Conservation (phyloP, 805 yeast genomes). For the Kuraishia borneana region DNA sequence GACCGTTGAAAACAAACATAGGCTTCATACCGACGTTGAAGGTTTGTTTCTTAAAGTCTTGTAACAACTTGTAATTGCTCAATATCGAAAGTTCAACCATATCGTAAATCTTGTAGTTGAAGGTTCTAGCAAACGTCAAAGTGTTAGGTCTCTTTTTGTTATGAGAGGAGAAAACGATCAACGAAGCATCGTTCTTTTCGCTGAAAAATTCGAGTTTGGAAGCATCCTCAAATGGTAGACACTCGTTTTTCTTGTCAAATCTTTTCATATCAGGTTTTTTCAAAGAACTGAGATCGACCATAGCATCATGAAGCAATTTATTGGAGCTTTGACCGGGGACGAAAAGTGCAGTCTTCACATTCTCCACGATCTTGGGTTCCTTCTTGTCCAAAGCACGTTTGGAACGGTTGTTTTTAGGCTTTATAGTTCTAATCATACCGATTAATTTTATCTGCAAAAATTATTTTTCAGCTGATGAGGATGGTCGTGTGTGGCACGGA, state of each 20-base stretch:
- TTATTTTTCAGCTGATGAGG: no score
- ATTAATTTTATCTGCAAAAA: not conserved
- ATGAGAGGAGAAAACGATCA: conserved; percentile 66
- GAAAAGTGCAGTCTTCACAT: conserved; percentile 81
- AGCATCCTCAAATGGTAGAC: conserved; percentile 89
- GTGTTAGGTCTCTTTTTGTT: conserved; percentile 92
- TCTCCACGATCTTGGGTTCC: conserved; percentile 83
- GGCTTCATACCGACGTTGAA: conserved; percentile 89
- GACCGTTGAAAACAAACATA: conserved; percentile 87
- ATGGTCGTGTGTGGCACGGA: conserved; percentile 3
- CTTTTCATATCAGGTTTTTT: conserved; percentile 87
- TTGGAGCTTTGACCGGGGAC: conserved; percentile 81
- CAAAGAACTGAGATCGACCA: conserved; percentile 79
- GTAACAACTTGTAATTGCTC: conserved; percentile 56
- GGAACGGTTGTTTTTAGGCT: conserved; percentile 92
- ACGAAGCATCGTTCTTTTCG: conserved; percentile 87
- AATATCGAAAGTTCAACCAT: conserved; percentile 83
- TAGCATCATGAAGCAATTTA: conserved; percentile 74
- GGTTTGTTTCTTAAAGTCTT: conserved; percentile 72
- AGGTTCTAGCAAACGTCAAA: conserved; percentile 79
- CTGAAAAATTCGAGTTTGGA: conserved; percentile 79
- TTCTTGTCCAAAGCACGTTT: conserved; percentile 87
- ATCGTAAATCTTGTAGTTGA: conserved; percentile 82
- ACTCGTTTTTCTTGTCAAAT: conserved; percentile 79
- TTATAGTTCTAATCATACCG: conserved; percentile 36